Conservation (phyloP, 1,284 basidiomycete species). For the Meira miltonrushii region DNA sequence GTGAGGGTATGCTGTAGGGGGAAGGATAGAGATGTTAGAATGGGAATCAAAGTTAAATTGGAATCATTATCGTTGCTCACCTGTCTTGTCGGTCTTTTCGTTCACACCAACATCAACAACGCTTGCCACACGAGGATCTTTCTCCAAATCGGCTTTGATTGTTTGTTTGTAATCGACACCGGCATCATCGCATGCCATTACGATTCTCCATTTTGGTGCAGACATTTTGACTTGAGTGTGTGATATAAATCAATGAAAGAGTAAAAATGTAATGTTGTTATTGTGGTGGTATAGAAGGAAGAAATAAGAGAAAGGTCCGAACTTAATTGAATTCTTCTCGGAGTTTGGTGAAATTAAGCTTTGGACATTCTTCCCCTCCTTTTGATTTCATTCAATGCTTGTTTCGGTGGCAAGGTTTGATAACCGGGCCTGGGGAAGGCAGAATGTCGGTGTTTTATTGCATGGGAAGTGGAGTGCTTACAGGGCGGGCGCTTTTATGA, state of each 20-base stretch:
- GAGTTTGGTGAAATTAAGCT: background rate
- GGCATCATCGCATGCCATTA: constrained; percentile 16
- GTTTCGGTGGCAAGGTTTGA: too few species aligned
- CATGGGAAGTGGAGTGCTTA: too few species aligned
- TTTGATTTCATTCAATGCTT: too few species aligned
- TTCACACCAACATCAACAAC: constrained; percentile 40
- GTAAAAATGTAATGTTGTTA: background rate
- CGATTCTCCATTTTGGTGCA: constrained; percentile 15
- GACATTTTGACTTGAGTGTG: constrained; percentile 2
- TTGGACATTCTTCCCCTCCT: too few species aligned
- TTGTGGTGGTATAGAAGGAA: background rate
- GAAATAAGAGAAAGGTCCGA: background rate
- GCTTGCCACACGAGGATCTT: constrained; percentile 33
- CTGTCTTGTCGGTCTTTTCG: constrained; percentile 45
- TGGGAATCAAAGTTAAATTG: background rate
- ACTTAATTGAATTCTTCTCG: background rate
- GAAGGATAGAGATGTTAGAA: background rate
- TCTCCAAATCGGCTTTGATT: constrained; percentile 32
- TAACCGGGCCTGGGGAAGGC: too few species aligned
- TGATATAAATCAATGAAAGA: background rate
- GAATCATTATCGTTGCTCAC: constrained; percentile 4
- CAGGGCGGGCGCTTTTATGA: too few species aligned
- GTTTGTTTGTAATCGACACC: constrained; percentile 33
- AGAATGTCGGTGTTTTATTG: too few species aligned
- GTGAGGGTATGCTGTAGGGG: constrained; percentile 54